Conservation (phyloP, 257 asterid genomes). For the Solanum lycopersicoides region DNA sequence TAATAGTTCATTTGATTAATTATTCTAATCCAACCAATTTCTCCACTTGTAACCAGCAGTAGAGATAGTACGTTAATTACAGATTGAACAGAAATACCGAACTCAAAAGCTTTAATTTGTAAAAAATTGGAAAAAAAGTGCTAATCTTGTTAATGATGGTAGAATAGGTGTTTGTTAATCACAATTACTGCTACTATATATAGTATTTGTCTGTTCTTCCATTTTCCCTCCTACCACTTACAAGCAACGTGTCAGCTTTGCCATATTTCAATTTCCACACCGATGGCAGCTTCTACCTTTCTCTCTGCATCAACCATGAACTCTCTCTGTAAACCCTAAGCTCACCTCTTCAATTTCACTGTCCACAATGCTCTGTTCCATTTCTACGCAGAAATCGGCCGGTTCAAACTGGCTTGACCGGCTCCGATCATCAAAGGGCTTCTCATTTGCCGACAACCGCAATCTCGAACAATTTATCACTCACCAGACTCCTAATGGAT, state of each 20-base stretch:
- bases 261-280: background rate
- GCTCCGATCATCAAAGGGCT: conserved; percentile 69
- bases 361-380: conserved; percentile 34
- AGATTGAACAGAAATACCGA: background rate
- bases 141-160: background rate
- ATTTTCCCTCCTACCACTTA: background rate
- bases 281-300: background rate
- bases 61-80: background rate
- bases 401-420: conserved; percentile 71
- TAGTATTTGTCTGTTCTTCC: background rate
- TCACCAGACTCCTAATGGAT: conserved; percentile 17
- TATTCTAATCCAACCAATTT: background rate
- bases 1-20: background rate
- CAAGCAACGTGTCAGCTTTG: background rate
- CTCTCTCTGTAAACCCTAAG: background rate
- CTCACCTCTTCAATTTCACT: background rate
- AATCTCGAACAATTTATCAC: conserved; percentile 51
- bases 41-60: background rate
- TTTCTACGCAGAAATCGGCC: conserved; percentile 35
- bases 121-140: background rate
- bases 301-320: background rate
- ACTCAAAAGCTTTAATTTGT: background rate
- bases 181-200: background rate
- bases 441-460: conserved; percentile 27
- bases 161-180: background rate